A percentile compares a stretch with the other conserved stretches of the same genome.
Evolutionary conservation across 441 rosid species (phyloP).

Genomic region (Erysimum cheiri): DNA sequence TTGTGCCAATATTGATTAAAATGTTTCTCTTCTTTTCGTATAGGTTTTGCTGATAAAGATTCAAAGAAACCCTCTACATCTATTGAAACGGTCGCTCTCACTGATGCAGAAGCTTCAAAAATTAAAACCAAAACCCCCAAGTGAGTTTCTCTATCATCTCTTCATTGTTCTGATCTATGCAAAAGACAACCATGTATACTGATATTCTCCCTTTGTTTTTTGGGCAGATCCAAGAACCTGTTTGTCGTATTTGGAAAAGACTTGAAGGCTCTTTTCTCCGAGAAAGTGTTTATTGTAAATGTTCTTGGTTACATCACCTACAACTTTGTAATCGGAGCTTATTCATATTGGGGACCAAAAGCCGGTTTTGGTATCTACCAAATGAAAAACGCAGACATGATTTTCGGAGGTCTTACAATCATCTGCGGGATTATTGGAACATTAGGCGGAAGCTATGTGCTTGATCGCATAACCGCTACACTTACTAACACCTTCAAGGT

Average conservation of each 20-base stretch:
- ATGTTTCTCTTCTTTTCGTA: background rate
- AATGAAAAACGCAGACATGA: slow-evolving; percentile 80
- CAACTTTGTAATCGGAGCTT: slow-evolving; percentile 78
- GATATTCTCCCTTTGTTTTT: background rate
- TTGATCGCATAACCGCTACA: slow-evolving; percentile 75
- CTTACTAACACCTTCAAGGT: slow-evolving; percentile 94
- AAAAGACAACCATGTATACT: background rate
- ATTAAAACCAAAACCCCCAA: slow-evolving; percentile 46
- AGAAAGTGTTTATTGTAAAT: slow-evolving; percentile 62
- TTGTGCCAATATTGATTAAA: background rate
- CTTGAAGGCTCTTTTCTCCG: slow-evolving; percentile 56
- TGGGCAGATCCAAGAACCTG: slow-evolving; percentile 46
- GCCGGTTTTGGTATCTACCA: slow-evolving; percentile 78
- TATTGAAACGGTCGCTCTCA: slow-evolving; percentile 47
- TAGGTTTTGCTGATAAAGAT: slow-evolving; percentile 63
- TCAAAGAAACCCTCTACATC: slow-evolving; percentile 47
- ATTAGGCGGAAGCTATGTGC: slow-evolving; percentile 74
- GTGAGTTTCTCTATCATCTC: slow-evolving; percentile 48
- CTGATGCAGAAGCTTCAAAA: slow-evolving; percentile 41
- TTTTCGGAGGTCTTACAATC: slow-evolving; percentile 91
- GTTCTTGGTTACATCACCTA: slow-evolving; percentile 72
- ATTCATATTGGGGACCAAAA: slow-evolving; percentile 86
- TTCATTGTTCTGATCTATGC: slow-evolving; percentile 6
- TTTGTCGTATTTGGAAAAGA: slow-evolving; percentile 62
- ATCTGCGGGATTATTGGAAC: slow-evolving; percentile 91